These are phyloP conservation scores for Cylindrodendrum hubeiense DNA, from an alignment of 2,329 filamentous ascomycete species.

Conservation along the genomic window DNA sequence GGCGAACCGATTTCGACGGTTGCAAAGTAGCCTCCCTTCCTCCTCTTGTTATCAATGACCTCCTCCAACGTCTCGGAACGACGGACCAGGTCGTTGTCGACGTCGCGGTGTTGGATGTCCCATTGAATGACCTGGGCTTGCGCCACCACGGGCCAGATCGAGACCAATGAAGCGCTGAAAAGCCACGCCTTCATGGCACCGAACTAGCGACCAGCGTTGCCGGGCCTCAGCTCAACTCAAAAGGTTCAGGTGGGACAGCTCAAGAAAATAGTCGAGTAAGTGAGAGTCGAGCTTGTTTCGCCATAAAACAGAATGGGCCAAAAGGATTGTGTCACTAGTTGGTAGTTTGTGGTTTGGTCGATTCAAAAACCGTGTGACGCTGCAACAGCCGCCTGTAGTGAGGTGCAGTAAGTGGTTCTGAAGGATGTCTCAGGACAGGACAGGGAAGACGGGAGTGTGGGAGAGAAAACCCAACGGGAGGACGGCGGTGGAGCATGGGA, in stretches of 20 bases:
- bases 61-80: slow-evolving; percentile 57
- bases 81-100: slow-evolving; percentile 47
- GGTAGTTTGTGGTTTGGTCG: slow-evolving; percentile 4
- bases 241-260: not conserved
- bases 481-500: slow-evolving; percentile 37
- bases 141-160: slow-evolving; percentile 38
- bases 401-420: slow-evolving; percentile 22
- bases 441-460: slow-evolving; percentile 31
- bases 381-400: slow-evolving; percentile 11
- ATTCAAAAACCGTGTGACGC: not conserved
- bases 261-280: not conserved
- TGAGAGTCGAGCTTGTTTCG: not conserved
- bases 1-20: slow-evolving; percentile 70
- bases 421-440: slow-evolving; percentile 36
- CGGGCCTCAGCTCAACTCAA: slow-evolving; percentile 1
- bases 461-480: slow-evolving; percentile 31
- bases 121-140: slow-evolving; percentile 58
- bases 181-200: slow-evolving; percentile 43
- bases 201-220: slow-evolving; percentile 3
- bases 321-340: slow-evolving; percentile 1
- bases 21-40: slow-evolving; percentile 66
- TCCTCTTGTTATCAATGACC: slow-evolving; percentile 58
- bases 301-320: slow-evolving; percentile 13
- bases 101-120: slow-evolving; percentile 57
- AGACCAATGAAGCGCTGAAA: slow-evolving; percentile 36